phyloP scores from a whole-genome alignment of 164 flowering plant species.

The Vitis rupestris region DNA sequence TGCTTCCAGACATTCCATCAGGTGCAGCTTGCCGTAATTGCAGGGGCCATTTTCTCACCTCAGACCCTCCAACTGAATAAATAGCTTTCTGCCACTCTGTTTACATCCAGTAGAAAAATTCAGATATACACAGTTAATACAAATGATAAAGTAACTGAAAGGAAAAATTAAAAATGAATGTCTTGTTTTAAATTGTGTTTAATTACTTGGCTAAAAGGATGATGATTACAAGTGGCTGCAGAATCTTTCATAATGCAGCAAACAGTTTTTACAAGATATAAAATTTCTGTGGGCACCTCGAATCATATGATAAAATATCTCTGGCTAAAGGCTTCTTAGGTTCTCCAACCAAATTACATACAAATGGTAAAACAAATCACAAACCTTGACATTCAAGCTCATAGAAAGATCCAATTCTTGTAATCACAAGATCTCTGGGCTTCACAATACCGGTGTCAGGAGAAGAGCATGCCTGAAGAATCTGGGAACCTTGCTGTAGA shows the following conservation, averaged over 20 bases:
- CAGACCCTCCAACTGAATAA: constrained; percentile 81
- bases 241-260: neutral
- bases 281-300: neutral
- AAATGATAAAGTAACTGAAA: neutral
- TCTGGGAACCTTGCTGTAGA: constrained; percentile 89
- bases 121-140: neutral
- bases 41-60: constrained; percentile 89
- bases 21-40: constrained; percentile 73
- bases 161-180: too few species aligned
- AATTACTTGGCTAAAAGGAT: too few species aligned
- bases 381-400: constrained; percentile 97
- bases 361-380: neutral
- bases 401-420: constrained; percentile 89
- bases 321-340: neutral
- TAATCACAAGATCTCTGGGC: constrained; percentile 87
- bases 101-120: constrained; percentile 12
- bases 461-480: constrained; percentile 68
- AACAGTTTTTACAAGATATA: neutral
- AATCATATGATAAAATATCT: neutral
- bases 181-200: too few species aligned
- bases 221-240: neutral
- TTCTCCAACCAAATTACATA: neutral
- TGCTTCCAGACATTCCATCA: constrained; percentile 69
- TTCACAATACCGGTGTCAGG: constrained; percentile 55
- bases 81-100: constrained; percentile 99